phyloP scores from a whole-genome alignment of 805 yeast genomes.

The Kluyveromyces starmeri region DNA sequence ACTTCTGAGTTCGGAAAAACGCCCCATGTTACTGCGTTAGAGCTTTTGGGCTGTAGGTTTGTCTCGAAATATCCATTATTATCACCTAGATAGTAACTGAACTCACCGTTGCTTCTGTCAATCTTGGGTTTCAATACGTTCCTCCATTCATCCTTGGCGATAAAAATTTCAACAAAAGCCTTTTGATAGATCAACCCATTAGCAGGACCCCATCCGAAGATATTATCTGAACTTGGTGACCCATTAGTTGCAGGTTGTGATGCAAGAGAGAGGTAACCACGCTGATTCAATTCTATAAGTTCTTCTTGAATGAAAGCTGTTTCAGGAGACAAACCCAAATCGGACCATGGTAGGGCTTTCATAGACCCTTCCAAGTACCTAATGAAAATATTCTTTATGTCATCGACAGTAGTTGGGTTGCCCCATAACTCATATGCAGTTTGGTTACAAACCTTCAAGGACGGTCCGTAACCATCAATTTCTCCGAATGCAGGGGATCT shows the following conservation, averaged over 20 bases:
- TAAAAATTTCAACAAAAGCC: slow-evolving; percentile 83
- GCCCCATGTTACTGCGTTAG: slow-evolving; percentile 96
- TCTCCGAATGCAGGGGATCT: slow-evolving; percentile 97
- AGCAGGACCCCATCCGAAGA: slow-evolving; percentile 96
- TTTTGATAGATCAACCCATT: slow-evolving; percentile 87
- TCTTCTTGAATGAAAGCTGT: slow-evolving; percentile 91
- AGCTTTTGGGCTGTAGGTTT: slow-evolving; percentile 44
- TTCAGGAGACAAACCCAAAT: slow-evolving; percentile 75
- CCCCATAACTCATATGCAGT: slow-evolving; percentile 78
- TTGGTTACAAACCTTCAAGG: slow-evolving; percentile 62
- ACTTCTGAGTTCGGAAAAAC: slow-evolving; percentile 87
- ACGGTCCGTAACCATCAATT: slow-evolving; percentile 94
- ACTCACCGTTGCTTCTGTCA: slow-evolving; percentile 33
- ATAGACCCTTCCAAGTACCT: slow-evolving; percentile 67
- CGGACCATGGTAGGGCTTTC: slow-evolving; percentile 86
- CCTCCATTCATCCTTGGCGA: slow-evolving; percentile 67
- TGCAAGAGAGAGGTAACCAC: slow-evolving; percentile 77
- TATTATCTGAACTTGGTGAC: slow-evolving; percentile 65
- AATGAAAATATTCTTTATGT: slow-evolving; percentile 58
- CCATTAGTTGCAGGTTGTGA: slow-evolving; percentile 95
- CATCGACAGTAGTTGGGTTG: slow-evolving; percentile 48
- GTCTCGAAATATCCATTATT: slow-evolving; percentile 48
- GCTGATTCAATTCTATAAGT: slow-evolving; percentile 64
- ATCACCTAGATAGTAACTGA: slow-evolving; percentile 73
- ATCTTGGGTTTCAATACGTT: slow-evolving; percentile 43